A percentile compares a stretch with the other conserved stretches of the same genome.
phyloP scores from a whole-genome alignment of 2,329 filamentous ascomycete species.

The Alternaria burnsii region DNA sequence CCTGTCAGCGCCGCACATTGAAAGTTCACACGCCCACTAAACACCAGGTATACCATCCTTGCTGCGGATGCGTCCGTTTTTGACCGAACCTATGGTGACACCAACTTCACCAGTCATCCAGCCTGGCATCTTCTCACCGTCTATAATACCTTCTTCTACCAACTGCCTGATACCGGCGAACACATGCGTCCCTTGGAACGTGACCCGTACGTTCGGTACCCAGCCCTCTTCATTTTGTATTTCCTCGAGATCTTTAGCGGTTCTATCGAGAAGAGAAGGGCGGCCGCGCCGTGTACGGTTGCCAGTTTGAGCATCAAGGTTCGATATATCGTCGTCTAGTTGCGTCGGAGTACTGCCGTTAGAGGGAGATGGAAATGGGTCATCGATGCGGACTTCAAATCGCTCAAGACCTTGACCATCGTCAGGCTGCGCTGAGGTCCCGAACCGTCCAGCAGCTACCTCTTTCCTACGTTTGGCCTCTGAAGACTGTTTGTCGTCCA shows the following conservation, averaged over 20 bases:
- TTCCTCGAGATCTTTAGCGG: slow-evolving; percentile 42
- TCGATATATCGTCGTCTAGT: slow-evolving; percentile 27
- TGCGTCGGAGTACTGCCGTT: slow-evolving; percentile 8
- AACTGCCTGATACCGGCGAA: slow-evolving; percentile 82
- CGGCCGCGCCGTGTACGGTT: slow-evolving; percentile 38
- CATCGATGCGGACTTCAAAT: slow-evolving; percentile 60
- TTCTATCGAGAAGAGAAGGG: slow-evolving; percentile 46
- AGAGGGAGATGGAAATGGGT: slow-evolving; percentile 48
- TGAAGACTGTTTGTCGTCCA: slow-evolving; percentile 38
- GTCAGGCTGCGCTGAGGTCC: slow-evolving; percentile 55
- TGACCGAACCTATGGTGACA: slow-evolving; percentile 76
- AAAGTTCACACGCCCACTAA: slow-evolving; percentile 16
- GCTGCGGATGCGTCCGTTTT: slow-evolving; percentile 67
- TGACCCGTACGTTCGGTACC: slow-evolving; percentile 69
- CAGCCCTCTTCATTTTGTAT: slow-evolving; percentile 51
- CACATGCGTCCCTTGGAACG: slow-evolving; percentile 78
- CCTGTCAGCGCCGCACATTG: slow-evolving; percentile 19
- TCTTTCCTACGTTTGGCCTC: slow-evolving; percentile 66
- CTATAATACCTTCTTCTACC: slow-evolving; percentile 77
- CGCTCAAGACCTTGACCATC: slow-evolving; percentile 57
- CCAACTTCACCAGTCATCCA: slow-evolving; percentile 92
- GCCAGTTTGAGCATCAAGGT: slow-evolving; percentile 23
- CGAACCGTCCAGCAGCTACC: slow-evolving; percentile 75
- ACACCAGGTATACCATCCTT: slow-evolving; percentile 38
- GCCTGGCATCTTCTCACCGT: slow-evolving; percentile 81